These are phyloP conservation scores for Tubosaeta sp. DNA, from an alignment of 768 basidiomycete genomes.

Conservation along the genomic window DNA sequence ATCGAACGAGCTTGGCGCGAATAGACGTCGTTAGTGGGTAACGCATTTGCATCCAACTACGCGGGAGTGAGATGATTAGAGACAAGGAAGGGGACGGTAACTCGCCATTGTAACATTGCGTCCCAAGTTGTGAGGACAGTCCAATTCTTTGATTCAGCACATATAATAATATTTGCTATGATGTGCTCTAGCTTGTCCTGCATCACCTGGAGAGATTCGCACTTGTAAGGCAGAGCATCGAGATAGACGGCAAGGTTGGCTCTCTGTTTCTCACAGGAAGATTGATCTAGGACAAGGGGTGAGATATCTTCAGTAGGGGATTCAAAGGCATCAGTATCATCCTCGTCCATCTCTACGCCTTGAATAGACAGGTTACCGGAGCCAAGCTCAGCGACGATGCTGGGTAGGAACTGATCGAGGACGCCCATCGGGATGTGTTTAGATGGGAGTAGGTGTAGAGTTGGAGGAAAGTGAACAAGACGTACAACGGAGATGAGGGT, in stretches of 20 bases:
- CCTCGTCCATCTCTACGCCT: slow-evolving; percentile 51
- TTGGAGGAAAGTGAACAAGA: slow-evolving; percentile 16
- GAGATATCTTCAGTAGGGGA: slow-evolving; percentile 35
- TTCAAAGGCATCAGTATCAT: slow-evolving; percentile 44
- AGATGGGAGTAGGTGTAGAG: slow-evolving; percentile 18
- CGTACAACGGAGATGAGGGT: slow-evolving; percentile 18
- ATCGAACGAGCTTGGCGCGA: slow-evolving; percentile 63
- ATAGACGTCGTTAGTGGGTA: slow-evolving; percentile 70
- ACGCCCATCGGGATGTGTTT: slow-evolving; percentile 17
- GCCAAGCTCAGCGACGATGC: slow-evolving; percentile 24
- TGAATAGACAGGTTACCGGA: slow-evolving; percentile 21
- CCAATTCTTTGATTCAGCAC: slow-evolving; percentile 77
- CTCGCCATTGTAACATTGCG: slow-evolving; percentile 72
- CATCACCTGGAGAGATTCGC: slow-evolving; percentile 72
- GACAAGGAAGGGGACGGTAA: slow-evolving; percentile 1
- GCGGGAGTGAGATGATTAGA: slow-evolving; percentile 4
- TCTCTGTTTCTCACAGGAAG: slow-evolving; percentile 53
- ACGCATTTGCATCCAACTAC: slow-evolving; percentile 76
- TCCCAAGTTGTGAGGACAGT: slow-evolving; percentile 72
- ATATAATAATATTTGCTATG: slow-evolving; percentile 61
- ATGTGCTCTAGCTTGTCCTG: slow-evolving; percentile 63
- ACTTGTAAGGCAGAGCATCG: slow-evolving; percentile 65
- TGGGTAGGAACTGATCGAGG: slow-evolving; percentile 18
- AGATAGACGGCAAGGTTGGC: slow-evolving; percentile 63
- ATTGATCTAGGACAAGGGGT: slow-evolving; percentile 22